Evolutionary conservation across 2,329 filamentous ascomycete species (phyloP), one percentile per base, ranked within the genome.

Genomic region (Boeremia lycopersici): DNA sequence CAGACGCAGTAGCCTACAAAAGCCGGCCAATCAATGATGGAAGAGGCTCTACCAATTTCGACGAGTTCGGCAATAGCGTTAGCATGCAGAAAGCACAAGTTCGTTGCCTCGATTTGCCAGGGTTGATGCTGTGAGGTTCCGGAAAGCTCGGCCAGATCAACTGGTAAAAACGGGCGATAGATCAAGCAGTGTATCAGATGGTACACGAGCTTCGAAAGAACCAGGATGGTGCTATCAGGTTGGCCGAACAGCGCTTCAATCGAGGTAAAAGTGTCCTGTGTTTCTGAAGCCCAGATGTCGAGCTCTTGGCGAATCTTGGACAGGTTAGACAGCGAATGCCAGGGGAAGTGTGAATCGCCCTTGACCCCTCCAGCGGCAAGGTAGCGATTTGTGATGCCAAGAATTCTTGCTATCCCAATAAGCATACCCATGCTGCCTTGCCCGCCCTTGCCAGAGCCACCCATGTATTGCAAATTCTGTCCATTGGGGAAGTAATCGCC

Each of bases 31-130:
- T 95, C 90, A 19, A 93, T 86, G 2, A 88, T 84, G 1, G 85
- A 84, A 1, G 87, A 86, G 61, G 89, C 88, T 59, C 88, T 88
- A 1, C 90, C 90, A 13, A 93, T 83, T 69, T 93, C 89, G 4
- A 92, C 87, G 2, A 96, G 78, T 67, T 96, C 91, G 1, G 90
- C 87, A 46, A 96, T 93, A 5, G 91, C 90, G 67, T 96, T 96
- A 6, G 91, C 91, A 62, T 96, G 91, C 15, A 93, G 78, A 71
- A 88, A 95, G 74, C 91, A 96, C 70, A 93, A 82, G 66, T 95
- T 93, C 0, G 91, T 96, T 0, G 91, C 90, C 71, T 96, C 90
- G 42, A 96, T 93, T 70, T 96, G 91, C 91, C 91, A 96, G 26
- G 90, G 93, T 70, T 96, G 91, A 63, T 96, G 90, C 67, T 96